Evolutionary conservation across 768 basidiomycete genomes (phyloP).

Genomic region (Hydnomerulius pinastri): DNA sequence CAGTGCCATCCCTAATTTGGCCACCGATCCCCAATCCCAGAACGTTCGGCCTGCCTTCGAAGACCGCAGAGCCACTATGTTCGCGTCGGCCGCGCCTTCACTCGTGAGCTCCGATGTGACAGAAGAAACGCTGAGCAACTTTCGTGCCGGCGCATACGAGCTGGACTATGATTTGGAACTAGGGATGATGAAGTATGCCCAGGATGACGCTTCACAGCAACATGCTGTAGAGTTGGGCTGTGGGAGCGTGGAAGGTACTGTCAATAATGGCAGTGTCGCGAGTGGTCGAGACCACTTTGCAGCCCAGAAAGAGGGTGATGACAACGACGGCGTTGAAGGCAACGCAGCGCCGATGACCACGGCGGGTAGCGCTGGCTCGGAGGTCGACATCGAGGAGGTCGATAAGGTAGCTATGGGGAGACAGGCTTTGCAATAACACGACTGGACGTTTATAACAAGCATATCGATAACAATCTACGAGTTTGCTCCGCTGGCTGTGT

Average conservation of each 20-base stretch:
- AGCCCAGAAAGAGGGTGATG: constrained; percentile 1
- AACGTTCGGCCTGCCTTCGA: constrained; percentile 10
- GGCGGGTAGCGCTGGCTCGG: not conserved
- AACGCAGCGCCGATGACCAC: not conserved
- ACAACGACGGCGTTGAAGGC: constrained; percentile 13
- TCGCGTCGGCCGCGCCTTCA: constrained; percentile 20
- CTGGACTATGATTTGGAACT: constrained; percentile 26
- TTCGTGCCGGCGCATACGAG: constrained; percentile 25
- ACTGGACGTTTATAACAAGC: not conserved
- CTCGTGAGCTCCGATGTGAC: constrained; percentile 25
- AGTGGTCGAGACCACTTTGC: not conserved
- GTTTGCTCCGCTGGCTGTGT: not conserved
- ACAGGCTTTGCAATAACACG: not conserved
- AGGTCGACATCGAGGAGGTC: not conserved
- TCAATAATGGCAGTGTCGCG: constrained; percentile 12
- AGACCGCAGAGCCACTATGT: constrained; percentile 19
- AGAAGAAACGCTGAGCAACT: constrained; percentile 23
- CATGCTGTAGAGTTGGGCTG: constrained; percentile 15
- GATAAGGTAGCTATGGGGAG: not conserved
- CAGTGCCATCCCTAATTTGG: not conserved
- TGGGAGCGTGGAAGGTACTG: not conserved
- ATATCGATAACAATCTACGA: not conserved
- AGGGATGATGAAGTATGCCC: constrained; percentile 26
- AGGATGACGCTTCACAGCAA: constrained; percentile 18
- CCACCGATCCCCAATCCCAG: not conserved